Base-by-base conservation (phyloP, 129 eudicot species). In the Chrysanthemum makinoi region DNA sequence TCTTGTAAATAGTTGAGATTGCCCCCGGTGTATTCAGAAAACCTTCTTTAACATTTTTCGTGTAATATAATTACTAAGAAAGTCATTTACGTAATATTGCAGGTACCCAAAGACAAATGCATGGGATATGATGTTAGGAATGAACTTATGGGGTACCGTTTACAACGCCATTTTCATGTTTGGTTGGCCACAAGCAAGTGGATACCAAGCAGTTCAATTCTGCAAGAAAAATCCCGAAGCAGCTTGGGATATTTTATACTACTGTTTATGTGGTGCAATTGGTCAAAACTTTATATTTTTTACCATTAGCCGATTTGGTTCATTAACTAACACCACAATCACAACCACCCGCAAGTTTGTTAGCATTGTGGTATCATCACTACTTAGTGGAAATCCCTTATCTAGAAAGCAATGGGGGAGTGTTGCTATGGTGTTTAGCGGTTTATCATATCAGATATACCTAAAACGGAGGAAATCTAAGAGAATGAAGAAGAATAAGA, bases 331-430 rank as follows among this genome's bases (percentile, higher is more conserved):
- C 88, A 95, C 97, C 22, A 95, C 99, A 17, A 95, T 95, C 69
- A 95, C 99, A 65, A 95, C 99, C 10, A 95, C 99, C 19, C 90
- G 99, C 55, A 95, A 95, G 61, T 90, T 95, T 76, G 99, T 95
- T 19, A 95, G 97, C 82, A 95, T 95, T 58, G 99, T 95, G 60
- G 89, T 95, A 10, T 95, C 99, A 63, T 95, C 99, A 13, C 35
- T 95, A 63, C 75, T 95, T 56, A 90, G 97, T 54, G 99, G 99
- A 17, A 95, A 95, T 66, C 97, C 97, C 10, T 83, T 95, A 28
- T 95, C 99, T 1, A 2, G 72, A 54, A 88, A 84, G 77, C 99
- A 95, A 61, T 95, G 99, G 99, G 83, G 85, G 57, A 88, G 99
- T 24, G 99, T 95, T 52, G 35, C 69, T 70, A 95, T 95, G 99